Evolutionary conservation across 345 rosid genomes (phyloP), one percentile per base, ranked within the genome.

Genomic region (Citrus reticulata): DNA sequence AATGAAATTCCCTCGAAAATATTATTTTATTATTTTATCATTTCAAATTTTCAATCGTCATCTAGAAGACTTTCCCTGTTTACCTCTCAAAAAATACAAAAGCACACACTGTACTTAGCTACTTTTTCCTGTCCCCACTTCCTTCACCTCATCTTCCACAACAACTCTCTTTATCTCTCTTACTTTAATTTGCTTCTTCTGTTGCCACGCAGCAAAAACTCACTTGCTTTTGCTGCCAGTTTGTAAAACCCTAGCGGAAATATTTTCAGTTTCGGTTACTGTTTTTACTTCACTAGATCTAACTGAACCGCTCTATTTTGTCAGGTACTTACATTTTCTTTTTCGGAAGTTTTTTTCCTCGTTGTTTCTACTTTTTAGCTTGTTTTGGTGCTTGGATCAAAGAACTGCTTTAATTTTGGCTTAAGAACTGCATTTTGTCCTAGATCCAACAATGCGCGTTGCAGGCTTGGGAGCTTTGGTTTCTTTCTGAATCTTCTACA

Each of bases 381-480:
- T 17, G n/a, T 64, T 40, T 32, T 16, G 7, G 34, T n/a, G 1
- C 7, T 62, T 32, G 46, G 83, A 81, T 79, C 79, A 77, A 57
- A 70, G 37, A 49, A n/a, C 68, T 30, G 22, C 39, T 42, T 68
- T 72, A 10, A 70, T 34, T 61, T 64, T 72, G 32, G 72, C 65
- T 42, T 19, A 29, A 30, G 76, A 63, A 73, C 74, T 79, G 79
- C 83, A 79, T 79, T 84, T 79, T 55, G 73, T 58, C 64, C 14
- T 55, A 49, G 87, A 84, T 86, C 86, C 79, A 7, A 19, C 39
- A 76, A 62, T 49, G 13, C 39, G 39, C 63, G 71, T 49, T 70
- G 58, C 55, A 1, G 6, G 67, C 67, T n/a, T 54, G 11, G 11
- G 13, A 46, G 54, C 14, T 72, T 57, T 25, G 14, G 2, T 39